Percentiles rank a stretch among this genome's conserved stretches.
These are phyloP conservation scores for Suillus weaverae DNA, from an alignment of 768 basidiomycete species.

Conservation along the genomic window DNA sequence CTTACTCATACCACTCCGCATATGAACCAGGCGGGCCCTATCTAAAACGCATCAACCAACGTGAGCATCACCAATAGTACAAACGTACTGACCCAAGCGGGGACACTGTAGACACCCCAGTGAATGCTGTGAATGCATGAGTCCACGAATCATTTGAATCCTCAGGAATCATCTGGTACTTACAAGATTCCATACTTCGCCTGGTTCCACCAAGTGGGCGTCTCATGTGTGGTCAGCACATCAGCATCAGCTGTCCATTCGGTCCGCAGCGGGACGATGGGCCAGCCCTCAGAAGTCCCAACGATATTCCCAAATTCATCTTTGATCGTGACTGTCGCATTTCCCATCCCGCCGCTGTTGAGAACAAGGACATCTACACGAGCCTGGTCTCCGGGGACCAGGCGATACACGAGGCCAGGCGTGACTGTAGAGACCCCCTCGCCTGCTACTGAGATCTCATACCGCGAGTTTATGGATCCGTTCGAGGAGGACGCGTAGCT, in stretches of 20 bases:
- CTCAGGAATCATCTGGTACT: slow-evolving; percentile 15
- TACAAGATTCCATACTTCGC: slow-evolving; percentile 61
- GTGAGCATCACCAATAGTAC: slow-evolving; percentile 16
- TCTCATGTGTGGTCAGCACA: slow-evolving; percentile 45
- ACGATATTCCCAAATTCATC: slow-evolving; percentile 36
- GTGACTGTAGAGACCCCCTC: slow-evolving; percentile 42
- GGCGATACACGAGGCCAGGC: slow-evolving; percentile 43
- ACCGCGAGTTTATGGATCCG: slow-evolving; percentile 34
- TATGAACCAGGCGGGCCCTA: slow-evolving; percentile 43
- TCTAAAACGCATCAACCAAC: slow-evolving; percentile 5
- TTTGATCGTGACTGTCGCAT: slow-evolving; percentile 34
- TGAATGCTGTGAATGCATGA: slow-evolving; percentile 39
- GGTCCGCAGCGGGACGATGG: slow-evolving; percentile 37
- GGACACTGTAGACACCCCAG: slow-evolving; percentile 49
- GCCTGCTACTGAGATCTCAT: slow-evolving; percentile 39
- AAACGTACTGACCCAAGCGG: slow-evolving; percentile 38
- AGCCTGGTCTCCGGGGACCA: slow-evolving; percentile 51
- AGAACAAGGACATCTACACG: slow-evolving; percentile 48
- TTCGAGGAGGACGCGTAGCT: slow-evolving; percentile 21
- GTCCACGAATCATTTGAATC: not conserved
- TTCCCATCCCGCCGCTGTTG: slow-evolving; percentile 30
- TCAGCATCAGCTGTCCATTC: slow-evolving; percentile 40
- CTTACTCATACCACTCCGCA: slow-evolving; percentile 57
- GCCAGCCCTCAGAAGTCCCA: slow-evolving; percentile 38
- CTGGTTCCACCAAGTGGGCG: slow-evolving; percentile 55